Conservation (phyloP, 78 protist species). For the Tieghemostelium lacteum region DNA sequence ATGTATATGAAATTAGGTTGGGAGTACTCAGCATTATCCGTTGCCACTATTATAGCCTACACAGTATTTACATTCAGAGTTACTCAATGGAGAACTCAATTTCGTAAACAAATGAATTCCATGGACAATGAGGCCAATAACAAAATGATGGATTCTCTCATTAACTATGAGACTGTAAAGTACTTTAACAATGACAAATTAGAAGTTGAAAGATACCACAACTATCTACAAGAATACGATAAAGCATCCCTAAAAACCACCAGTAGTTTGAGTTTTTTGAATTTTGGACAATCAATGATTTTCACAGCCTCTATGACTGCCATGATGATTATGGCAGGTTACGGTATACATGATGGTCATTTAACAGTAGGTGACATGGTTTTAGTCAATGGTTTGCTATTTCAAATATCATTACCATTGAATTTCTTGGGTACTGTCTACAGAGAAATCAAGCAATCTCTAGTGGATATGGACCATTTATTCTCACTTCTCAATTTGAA, state of each 20-base stretch:
- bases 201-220: constrained; percentile 82
- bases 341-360: constrained; percentile 76
- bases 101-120: constrained; percentile 84
- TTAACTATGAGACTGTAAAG: constrained; percentile 91
- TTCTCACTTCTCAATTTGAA: constrained; percentile 76
- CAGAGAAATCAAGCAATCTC: constrained; percentile 89
- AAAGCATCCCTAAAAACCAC: constrained; percentile 77
- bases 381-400: constrained; percentile 88
- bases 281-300: constrained; percentile 92
- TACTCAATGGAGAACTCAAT: constrained; percentile 92
- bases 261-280: constrained; percentile 81
- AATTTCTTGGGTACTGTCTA: constrained; percentile 94
- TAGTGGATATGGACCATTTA: constrained; percentile 90
- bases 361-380: constrained; percentile 92
- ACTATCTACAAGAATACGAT: constrained; percentile 66
- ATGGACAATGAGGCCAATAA: constrained; percentile 81
- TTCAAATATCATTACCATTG: constrained; percentile 95
- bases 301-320: constrained; percentile 87
- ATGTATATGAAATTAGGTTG: constrained; percentile 77
- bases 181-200: constrained; percentile 86
- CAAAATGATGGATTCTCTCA: constrained; percentile 80
- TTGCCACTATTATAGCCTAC: constrained; percentile 86
- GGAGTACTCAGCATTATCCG: constrained; percentile 66
- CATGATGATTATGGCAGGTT: constrained; percentile 86
- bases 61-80: constrained; percentile 87